Percentiles rank a stretch among this genome's conserved stretches.
phyloP scores from a whole-genome alignment of 1,284 basidiomycete genomes.

The Apiotrichum veenhuisii region DNA sequence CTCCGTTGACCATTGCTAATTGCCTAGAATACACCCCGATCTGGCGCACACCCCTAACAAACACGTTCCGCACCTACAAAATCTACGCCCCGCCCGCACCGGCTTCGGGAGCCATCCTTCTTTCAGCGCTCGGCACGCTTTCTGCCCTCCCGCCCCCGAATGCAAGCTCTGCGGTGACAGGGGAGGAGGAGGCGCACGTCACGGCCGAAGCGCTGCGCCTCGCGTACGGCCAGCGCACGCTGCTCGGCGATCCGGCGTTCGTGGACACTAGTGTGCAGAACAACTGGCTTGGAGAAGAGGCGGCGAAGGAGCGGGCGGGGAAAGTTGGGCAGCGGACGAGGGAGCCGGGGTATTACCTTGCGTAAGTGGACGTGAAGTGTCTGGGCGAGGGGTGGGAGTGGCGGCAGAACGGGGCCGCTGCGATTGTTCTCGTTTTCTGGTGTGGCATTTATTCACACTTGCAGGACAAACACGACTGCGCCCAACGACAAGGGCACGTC shows the following conservation, averaged over 20 bases:
- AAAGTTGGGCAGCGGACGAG: neutral
- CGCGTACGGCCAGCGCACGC: conserved; percentile 40
- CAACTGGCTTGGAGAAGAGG: conserved; percentile 20
- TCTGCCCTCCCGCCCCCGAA: conserved; percentile 15
- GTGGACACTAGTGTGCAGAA: no score
- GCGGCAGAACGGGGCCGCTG: no score
- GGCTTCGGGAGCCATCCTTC: conserved; percentile 37
- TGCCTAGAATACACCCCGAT: conserved; percentile 20
- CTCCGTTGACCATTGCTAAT: no score
- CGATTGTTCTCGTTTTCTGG: neutral
- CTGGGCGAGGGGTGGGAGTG: no score
- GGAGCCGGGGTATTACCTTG: conserved; percentile 6
- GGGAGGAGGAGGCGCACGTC: conserved; percentile 17
- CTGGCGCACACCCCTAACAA: conserved; percentile 28
- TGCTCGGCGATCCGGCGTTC: conserved; percentile 40
- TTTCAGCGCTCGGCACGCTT: conserved; percentile 37
- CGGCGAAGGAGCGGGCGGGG: neutral
- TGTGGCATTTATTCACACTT: neutral
- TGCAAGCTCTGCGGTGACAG: neutral
- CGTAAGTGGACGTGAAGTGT: neutral
- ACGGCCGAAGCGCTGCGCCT: conserved; percentile 35
- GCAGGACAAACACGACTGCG: neutral
- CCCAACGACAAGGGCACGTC: conserved; percentile 33
- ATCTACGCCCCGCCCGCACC: conserved; percentile 40
- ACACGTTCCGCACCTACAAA: conserved; percentile 28